A percentile compares a stretch with the other conserved stretches of the same genome.
Conservation (phyloP, 208 protist species). For the Entamoeba dispar region DNA sequence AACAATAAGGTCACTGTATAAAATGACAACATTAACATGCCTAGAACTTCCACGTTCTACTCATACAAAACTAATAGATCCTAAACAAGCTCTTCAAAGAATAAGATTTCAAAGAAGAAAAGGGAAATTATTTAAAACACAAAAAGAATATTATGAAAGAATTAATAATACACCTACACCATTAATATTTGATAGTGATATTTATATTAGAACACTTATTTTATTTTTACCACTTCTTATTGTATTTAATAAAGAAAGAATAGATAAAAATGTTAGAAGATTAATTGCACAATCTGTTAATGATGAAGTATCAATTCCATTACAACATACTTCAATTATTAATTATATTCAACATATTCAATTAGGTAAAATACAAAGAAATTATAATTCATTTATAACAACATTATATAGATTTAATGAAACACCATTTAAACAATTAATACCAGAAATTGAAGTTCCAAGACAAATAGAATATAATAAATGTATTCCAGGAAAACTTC, state of each 20-base stretch:
- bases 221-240: neutral
- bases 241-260: neutral
- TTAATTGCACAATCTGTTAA: neutral
- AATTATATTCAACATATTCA: neutral
- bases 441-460: neutral
- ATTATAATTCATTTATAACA: neutral
- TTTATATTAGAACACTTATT: neutral
- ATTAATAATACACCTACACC: neutral
- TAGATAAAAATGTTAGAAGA: neutral
- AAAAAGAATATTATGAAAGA: neutral
- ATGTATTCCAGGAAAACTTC: neutral
- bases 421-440: neutral
- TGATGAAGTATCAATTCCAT: neutral
- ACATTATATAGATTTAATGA: neutral
- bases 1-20: neutral
- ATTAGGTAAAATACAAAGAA: neutral
- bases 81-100: neutral
- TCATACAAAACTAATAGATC: neutral
- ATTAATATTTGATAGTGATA: neutral
- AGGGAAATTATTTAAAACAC: neutral
- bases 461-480: neutral
- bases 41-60: neutral
- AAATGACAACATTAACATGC: neutral
- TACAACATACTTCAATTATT: neutral
- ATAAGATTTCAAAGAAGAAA: neutral